Evolutionary conservation across 495 filamentous ascomycete species (phyloP).

Genomic region (Margaritispora aquatica): DNA sequence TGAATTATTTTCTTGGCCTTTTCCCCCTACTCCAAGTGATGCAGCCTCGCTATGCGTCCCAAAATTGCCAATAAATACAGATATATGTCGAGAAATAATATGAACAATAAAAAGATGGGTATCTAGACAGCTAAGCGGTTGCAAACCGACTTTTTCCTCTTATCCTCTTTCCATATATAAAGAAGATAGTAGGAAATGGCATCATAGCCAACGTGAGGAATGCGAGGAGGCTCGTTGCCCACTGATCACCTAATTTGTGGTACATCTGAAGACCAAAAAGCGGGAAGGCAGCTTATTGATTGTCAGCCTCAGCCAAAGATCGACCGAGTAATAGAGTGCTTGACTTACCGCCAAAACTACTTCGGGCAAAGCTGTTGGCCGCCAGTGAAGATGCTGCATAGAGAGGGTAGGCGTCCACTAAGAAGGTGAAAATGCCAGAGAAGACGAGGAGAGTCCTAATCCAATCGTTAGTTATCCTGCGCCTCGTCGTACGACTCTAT

Average conservation of each 20-base stretch:
- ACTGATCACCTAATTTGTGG: constrained; percentile 41
- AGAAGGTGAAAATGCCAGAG: constrained; percentile 85
- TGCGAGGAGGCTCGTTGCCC: constrained; percentile 43
- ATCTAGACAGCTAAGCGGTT: neutral
- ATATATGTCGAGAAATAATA: neutral
- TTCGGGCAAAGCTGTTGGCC: constrained; percentile 80
- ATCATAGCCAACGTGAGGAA: constrained; percentile 43
- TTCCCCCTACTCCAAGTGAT: neutral
- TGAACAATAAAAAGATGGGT: neutral
- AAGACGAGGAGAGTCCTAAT: constrained; percentile 70
- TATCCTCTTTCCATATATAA: constrained; percentile 38
- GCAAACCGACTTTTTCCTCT: constrained; percentile 44
- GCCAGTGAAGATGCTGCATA: constrained; percentile 87
- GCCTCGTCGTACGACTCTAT: constrained; percentile 6
- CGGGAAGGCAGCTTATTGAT: constrained; percentile 35
- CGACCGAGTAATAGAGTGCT: constrained; percentile 13
- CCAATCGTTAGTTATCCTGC: constrained; percentile 15
- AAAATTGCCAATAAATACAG: constrained; percentile 2
- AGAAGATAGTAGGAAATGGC: constrained; percentile 38
- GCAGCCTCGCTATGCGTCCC: constrained; percentile 10
- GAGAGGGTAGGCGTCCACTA: constrained; percentile 87
- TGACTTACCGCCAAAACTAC: constrained; percentile 76
- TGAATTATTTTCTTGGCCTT: neutral
- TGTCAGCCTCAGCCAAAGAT: constrained; percentile 12
- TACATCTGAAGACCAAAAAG: constrained; percentile 48